Evolutionary conservation across 768 basidiomycete genomes (phyloP), one percentile per base, ranked within the genome.

Genomic region (Phanerodontia chrysosporium): DNA sequence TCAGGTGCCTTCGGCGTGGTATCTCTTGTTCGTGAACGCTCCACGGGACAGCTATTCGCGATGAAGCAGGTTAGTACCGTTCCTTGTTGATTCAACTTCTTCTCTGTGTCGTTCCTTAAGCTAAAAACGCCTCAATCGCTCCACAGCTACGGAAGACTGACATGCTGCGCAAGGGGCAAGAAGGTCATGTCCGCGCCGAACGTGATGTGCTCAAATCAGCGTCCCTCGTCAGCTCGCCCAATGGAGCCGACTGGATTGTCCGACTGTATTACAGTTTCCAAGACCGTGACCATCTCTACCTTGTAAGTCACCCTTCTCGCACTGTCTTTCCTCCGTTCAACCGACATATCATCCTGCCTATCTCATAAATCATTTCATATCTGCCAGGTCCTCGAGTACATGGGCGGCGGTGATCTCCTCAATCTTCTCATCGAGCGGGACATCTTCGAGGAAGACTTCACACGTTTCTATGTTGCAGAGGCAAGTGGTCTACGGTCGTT

Each of bases 1-100:
- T 60, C 72, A 89, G 93, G 93, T 65, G 95, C 95, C 10, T 98
- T 99, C 74, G 96, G 95, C 0, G 95, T 98, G 46, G 96, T 99
- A 18, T 90, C 88, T 10, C 83, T 99, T 51, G 96, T 97, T 39
- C 85, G 80, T 72, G 94, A 98, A 74, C 83, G 82, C 66, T 78
- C 83, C 25, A 83, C 86, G 3, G 90, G 92, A 18, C 83, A 85
- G 61, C 77, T 98, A 48, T 98, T 86, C 68, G 95, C 95, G 55
- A 98, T 99, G 92, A 99, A 98, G 73, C 91, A 98, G 87, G 90
- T 92, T 69, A 62, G 52, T 44, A 56, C 64, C 55, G 62, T 64
- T 65, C 55, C 32, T 49, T 48, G 49, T 57, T 53, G 57, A 51
- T 21, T 24, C 14, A 36, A 18, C 57, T 30, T 48, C 24, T 55